Conservation (phyloP, 768 basidiomycete species). For the Cystobasidium ongulense region DNA sequence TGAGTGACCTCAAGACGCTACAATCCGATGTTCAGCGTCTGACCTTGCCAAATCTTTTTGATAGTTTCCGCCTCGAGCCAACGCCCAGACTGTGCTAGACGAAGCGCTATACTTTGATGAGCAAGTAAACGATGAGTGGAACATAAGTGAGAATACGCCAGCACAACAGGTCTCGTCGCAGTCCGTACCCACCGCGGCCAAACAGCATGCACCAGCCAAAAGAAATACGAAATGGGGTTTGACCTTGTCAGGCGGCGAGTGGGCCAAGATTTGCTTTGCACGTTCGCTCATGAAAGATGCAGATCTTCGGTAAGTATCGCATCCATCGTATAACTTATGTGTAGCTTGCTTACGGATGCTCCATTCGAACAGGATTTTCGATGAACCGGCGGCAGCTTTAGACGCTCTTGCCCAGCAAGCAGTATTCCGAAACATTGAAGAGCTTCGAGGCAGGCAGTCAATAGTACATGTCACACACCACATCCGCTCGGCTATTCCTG, state of each 20-base stretch:
- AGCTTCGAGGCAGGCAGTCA: background rate
- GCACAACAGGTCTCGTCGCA: background rate
- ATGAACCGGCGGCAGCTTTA: background rate
- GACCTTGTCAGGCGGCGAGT: background rate
- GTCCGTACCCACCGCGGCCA: background rate
- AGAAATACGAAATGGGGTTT: background rate
- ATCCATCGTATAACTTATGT: background rate
- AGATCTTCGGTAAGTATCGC: background rate
- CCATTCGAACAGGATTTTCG: background rate
- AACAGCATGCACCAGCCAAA: background rate
- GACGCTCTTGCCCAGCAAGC: background rate
- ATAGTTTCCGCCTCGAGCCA: background rate
- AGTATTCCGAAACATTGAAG: background rate
- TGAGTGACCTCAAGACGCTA: background rate
- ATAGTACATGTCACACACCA: background rate
- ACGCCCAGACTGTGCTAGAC: background rate
- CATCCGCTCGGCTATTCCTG: background rate
- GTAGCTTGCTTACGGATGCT: background rate
- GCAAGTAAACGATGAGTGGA: background rate
- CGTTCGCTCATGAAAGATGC: conserved; percentile 4
- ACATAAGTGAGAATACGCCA: background rate
- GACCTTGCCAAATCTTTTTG: background rate
- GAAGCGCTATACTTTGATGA: background rate
- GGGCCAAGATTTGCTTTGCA: background rate
- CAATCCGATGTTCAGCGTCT: background rate